Evolutionary conservation across 1,284 basidiomycete genomes (phyloP).

Genomic region (Golubevia pallescens): DNA sequence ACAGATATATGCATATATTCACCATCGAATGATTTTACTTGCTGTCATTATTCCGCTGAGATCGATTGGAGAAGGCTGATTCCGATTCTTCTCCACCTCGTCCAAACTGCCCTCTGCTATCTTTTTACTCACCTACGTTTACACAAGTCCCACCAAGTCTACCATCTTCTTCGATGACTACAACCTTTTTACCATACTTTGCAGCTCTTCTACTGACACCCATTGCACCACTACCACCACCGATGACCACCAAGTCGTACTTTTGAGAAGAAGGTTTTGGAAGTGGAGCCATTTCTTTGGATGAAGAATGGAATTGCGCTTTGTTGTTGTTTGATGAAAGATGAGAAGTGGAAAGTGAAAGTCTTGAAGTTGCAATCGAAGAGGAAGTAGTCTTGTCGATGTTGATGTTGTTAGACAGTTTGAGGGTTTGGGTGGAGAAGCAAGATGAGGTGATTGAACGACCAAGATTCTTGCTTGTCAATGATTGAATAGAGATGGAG

Average conservation of each 20-base stretch:
- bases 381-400: too few relatives aligned
- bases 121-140: constrained; percentile 74
- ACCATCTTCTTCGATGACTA: constrained; percentile 80
- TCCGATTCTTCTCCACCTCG: too few relatives aligned
- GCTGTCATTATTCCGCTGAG: too few relatives aligned
- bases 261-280: constrained; percentile 35
- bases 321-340: constrained; percentile 8
- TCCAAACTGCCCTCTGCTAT: too few relatives aligned
- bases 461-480: too few relatives aligned
- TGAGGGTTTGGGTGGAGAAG: too few relatives aligned
- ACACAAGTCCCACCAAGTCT: constrained; percentile 94
- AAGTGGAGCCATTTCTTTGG: constrained; percentile 50
- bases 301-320: constrained; percentile 6
- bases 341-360: constrained; percentile 7
- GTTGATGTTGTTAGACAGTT: too few relatives aligned
- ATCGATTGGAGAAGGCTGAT: too few relatives aligned
- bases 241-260: constrained; percentile 62
- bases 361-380: neutral
- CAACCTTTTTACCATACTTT: constrained; percentile 91
- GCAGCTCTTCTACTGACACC: constrained; percentile 72
- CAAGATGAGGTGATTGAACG: too few relatives aligned
- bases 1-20: too few relatives aligned
- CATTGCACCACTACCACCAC: constrained; percentile 63
- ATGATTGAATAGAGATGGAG: too few relatives aligned
- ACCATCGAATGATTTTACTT: too few relatives aligned